Evolutionary conservation across 1,284 basidiomycete genomes (phyloP).

Genomic region (Sparassis latifolia): DNA sequence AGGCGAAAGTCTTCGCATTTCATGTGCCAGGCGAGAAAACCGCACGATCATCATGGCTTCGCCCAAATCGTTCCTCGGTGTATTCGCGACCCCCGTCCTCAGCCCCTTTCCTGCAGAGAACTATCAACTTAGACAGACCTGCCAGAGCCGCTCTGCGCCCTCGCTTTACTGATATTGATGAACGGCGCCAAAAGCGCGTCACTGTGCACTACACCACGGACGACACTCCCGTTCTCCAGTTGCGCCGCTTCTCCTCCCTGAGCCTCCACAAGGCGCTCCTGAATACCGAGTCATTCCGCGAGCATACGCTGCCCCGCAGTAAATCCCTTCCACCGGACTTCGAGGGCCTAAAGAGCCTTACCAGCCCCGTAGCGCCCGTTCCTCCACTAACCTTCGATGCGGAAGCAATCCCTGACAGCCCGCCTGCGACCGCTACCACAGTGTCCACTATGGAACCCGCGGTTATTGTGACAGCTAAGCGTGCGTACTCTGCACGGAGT

Average conservation of each 20-base stretch:
- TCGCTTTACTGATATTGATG: too few species aligned
- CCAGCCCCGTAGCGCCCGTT: constrained; percentile 8
- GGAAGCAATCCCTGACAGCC: background rate
- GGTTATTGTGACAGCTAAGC: background rate
- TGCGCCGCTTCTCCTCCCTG: constrained; percentile 51
- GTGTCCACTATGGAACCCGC: constrained; percentile 1
- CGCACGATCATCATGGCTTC: background rate
- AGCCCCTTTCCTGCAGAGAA: too few species aligned
- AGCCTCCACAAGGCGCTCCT: constrained; percentile 29
- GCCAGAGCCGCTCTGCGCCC: too few species aligned
- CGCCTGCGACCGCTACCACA: constrained; percentile 1
- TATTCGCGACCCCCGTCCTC: background rate
- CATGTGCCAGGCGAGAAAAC: background rate
- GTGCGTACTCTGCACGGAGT: background rate
- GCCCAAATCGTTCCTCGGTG: background rate
- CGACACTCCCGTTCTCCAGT: constrained; percentile 48
- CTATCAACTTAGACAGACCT: too few species aligned
- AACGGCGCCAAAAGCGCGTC: constrained; percentile 35
- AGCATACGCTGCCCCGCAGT: constrained; percentile 8
- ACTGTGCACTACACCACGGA: constrained; percentile 46
- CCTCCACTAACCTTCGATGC: background rate
- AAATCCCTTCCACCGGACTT: constrained; percentile 12
- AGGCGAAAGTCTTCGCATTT: constrained; percentile 3
- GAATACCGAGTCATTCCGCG: constrained; percentile 13
- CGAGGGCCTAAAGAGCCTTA: background rate